phyloP scores from a whole-genome alignment of 2,329 filamentous ascomycete species.

The Pseudocercospora fuligena region DNA sequence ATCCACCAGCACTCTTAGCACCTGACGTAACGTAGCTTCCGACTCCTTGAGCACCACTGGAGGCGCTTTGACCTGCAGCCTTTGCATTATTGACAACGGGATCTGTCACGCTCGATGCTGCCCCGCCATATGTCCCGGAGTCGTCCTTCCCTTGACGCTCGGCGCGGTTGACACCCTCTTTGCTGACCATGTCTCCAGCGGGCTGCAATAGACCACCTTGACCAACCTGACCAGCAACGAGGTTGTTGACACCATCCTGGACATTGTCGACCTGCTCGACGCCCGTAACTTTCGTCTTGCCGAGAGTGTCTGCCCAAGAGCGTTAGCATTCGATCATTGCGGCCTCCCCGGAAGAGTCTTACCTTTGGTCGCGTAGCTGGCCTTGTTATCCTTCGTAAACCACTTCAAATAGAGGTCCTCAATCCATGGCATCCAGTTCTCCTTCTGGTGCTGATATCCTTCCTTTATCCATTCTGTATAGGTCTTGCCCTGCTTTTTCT shows the following conservation, averaged over 20 bases:
- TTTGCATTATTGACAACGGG: constrained; percentile 37
- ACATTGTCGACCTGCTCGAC: constrained; percentile 69
- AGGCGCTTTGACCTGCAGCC: constrained; percentile 34
- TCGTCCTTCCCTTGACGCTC: constrained; percentile 70
- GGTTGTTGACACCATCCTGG: constrained; percentile 69
- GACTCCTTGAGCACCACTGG: constrained; percentile 33
- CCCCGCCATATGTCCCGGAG: constrained; percentile 55
- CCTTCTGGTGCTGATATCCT: constrained; percentile 73
- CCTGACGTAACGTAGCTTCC: constrained; percentile 37
- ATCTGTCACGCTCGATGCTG: constrained; percentile 43
- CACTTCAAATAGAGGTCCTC: constrained; percentile 74
- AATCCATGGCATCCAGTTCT: constrained; percentile 76
- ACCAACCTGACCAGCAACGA: constrained; percentile 67
- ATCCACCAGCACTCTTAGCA: constrained; percentile 41
- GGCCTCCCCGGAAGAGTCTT: constrained; percentile 29
- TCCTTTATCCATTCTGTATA: constrained; percentile 63
- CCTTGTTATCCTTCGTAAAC: constrained; percentile 79
- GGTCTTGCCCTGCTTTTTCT: constrained; percentile 39
- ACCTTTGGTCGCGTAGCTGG: constrained; percentile 73
- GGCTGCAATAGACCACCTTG: constrained; percentile 70
- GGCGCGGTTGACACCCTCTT: constrained; percentile 68
- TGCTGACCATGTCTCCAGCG: constrained; percentile 64
- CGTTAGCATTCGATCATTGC: not conserved
- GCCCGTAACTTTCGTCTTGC: constrained; percentile 72
- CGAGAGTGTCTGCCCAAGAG: constrained; percentile 61